Conservation (phyloP, 179 eudicot species). For the Beta macrorhiza region DNA sequence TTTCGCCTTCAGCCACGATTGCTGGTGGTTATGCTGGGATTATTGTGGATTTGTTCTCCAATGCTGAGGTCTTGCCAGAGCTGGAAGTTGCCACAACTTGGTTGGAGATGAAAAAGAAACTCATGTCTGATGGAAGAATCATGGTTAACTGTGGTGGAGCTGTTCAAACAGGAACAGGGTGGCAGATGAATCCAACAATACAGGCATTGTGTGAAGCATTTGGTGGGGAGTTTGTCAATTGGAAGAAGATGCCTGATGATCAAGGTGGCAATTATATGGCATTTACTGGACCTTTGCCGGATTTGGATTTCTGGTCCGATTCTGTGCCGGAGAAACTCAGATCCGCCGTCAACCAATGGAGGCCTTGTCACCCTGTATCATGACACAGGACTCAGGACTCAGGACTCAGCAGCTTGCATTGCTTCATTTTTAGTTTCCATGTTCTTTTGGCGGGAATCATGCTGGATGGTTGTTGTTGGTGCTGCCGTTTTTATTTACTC, state of each 20-base stretch:
- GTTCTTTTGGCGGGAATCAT: no score
- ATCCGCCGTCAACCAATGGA: constrained; percentile 53
- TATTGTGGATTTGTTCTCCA: constrained; percentile 72
- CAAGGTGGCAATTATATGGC: constrained; percentile 72
- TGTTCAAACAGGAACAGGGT: constrained; percentile 28
- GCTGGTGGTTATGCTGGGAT: constrained; percentile 92
- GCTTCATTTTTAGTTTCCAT: no score
- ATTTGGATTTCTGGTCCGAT: constrained; percentile 56
- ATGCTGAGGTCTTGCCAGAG: constrained; percentile 66
- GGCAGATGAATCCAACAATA: constrained; percentile 56
- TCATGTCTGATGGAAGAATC: constrained; percentile 77
- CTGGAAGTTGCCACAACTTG: constrained; percentile 67
- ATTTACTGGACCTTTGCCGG: constrained; percentile 76
- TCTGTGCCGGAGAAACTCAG: constrained; percentile 57
- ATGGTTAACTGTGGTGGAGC: constrained; percentile 91
- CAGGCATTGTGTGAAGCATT: constrained; percentile 65
- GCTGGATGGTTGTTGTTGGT: no score
- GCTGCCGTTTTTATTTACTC: no score
- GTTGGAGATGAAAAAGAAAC: constrained; percentile 50
- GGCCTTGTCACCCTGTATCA: constrained; percentile 19
- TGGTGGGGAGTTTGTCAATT: constrained; percentile 57
- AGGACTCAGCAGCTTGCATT: no score
- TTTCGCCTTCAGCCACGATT: constrained; percentile 47
- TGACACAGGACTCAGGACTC: neutral
- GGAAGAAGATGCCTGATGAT: constrained; percentile 70